phyloP scores from a whole-genome alignment of 106 monocot genomes.

The Agapanthus africanus region DNA sequence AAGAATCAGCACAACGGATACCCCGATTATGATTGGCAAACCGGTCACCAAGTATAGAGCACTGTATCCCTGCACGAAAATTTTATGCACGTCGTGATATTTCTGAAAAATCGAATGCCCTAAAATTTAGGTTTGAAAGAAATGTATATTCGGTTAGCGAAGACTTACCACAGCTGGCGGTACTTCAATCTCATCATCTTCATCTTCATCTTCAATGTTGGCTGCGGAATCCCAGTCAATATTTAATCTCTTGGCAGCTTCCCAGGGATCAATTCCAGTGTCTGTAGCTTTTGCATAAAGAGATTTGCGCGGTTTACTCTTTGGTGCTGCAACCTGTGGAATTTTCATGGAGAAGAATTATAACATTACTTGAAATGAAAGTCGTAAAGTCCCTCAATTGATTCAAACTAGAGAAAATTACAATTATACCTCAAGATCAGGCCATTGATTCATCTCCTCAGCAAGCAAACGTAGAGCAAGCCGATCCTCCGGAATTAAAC shows the following conservation, averaged over 20 bases:
- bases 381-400: too few relatives aligned
- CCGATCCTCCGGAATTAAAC: constrained; percentile 69
- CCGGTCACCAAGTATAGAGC: constrained; percentile 86
- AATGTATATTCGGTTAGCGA: not conserved
- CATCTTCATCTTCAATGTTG: constrained; percentile 56
- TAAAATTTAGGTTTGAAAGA: not conserved
- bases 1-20: constrained; percentile 79
- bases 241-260: constrained; percentile 77
- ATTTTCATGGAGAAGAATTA: not conserved
- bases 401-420: too few relatives aligned
- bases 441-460: constrained; percentile 85
- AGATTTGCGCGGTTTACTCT: constrained; percentile 56
- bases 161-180: constrained; percentile 70
- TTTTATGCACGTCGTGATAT: not conserved
- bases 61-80: constrained; percentile 66
- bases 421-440: constrained; percentile 79
- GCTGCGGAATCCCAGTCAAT: constrained; percentile 93
- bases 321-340: constrained; percentile 52
- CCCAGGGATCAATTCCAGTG: constrained; percentile 73
- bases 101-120: not conserved
- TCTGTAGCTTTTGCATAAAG: constrained; percentile 84
- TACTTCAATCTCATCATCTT: constrained; percentile 55
- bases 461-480: constrained; percentile 67
- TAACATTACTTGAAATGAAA: not conserved
- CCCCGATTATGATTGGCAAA: constrained; percentile 71